Base-by-base conservation (phyloP, 164 flowering plant species). In the Hamamelis virginiana region DNA sequence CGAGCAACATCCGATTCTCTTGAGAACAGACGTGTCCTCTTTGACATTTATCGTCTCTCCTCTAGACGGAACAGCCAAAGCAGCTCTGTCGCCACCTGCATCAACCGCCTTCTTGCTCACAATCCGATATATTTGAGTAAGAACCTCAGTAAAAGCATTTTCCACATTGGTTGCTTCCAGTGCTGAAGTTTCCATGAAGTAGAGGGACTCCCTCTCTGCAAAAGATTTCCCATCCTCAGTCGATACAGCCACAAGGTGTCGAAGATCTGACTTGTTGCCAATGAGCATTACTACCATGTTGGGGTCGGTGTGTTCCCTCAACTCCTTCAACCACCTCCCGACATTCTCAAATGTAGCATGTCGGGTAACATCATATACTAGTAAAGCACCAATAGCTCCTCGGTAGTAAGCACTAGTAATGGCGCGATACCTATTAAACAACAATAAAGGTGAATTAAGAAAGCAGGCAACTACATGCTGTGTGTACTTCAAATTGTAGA, bases 371-470 rank as follows among this genome's bases (percentile, higher is more conserved):
- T 80, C 83, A 43, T 80, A 80, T 1, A 80, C 80, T 10, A 80
- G 80, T 38, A 80, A 59, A 15, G 83, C 83, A 48, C 83, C 83
- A n/a, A 80, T 78, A 5, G 83, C 80, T 62, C 83, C 83, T 69
- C 83, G 62, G 65, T 80, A 80, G 66, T 80, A 80, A 46, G 83
- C 83, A 61, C 78, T 77, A 0, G 83, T 80, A 38, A 80, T 80
- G 45, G 83, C 83, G 11, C 83, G 78, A 53, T 80, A 80, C 70
- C 83, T 80, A 38, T 16, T 14, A 55, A 56, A n/a, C n/a, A 46
- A 14, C 46, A n/a, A 33, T n/a, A n/a, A 25, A 13, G 12, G n/a
- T 8, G n/a, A 19, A 19, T 28, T 16, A 41, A 60, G n/a, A 26
- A 26, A 16, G 12, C 16, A 14, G 26, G 26, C 43, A 58, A 58